Conservation (phyloP, 192 early-diverging fungal species). For the Coemansia sp. region DNA sequence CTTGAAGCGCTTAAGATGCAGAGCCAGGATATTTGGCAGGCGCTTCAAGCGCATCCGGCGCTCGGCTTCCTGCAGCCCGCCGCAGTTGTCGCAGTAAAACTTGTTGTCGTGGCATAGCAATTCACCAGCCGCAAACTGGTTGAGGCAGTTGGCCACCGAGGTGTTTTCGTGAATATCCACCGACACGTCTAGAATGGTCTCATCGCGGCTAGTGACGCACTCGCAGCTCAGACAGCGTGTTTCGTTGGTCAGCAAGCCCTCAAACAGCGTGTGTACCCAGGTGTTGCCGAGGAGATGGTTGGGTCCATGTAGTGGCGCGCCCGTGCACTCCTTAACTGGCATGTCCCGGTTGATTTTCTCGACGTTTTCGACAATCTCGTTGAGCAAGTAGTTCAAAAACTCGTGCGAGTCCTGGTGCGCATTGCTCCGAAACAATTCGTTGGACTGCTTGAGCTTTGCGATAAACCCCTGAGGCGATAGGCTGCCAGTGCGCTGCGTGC, state of each 20-base stretch:
- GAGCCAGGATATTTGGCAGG: conserved; percentile 90
- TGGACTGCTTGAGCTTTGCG: conserved; percentile 88
- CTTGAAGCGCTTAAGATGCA: conserved; percentile 98
- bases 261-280: conserved; percentile 97
- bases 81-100: conserved; percentile 96
- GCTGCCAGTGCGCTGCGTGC: conserved; percentile 82
- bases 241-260: conserved; percentile 94
- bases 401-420: conserved; percentile 99
- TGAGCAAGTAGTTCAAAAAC: conserved; percentile 93
- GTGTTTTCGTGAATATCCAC: conserved; percentile 97
- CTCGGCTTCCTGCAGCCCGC: conserved; percentile 96
- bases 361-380: conserved; percentile 89
- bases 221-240: conserved; percentile 98
- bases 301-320: conserved; percentile 28
- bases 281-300: conserved; percentile 52
- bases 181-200: conserved; percentile 94
- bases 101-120: conserved; percentile 96
- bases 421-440: conserved; percentile 91
- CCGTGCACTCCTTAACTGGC: conserved; percentile 25
- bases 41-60: conserved; percentile 95
- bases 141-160: conserved; percentile 92
- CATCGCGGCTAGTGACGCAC: conserved; percentile 90
- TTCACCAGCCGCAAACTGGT: conserved; percentile 95
- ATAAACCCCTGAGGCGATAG: conserved; percentile 86
- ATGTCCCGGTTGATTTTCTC: conserved; percentile 63